These are phyloP conservation scores for Ananas comosus DNA, from an alignment of 176 grass and related monocot genomes.

Conservation along the genomic window DNA sequence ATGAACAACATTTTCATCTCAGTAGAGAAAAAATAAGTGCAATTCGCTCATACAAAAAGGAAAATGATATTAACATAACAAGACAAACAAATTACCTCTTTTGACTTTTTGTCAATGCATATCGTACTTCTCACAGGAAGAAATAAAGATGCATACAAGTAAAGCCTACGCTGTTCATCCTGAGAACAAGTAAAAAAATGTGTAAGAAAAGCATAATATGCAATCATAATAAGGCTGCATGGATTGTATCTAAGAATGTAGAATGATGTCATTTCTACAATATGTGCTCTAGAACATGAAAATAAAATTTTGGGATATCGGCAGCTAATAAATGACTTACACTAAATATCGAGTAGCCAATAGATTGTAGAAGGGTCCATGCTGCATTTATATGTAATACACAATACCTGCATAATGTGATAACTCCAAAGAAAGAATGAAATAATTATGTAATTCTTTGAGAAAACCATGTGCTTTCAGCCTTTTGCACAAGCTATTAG, in stretches of 20 bases:
- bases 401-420: slow-evolving; percentile 40
- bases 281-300: slow-evolving; percentile 7
- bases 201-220: too few relatives aligned
- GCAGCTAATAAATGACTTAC: slow-evolving; percentile 31
- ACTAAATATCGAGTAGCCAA: slow-evolving; percentile 51
- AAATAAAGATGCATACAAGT: slow-evolving; percentile 62
- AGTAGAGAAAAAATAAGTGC: not conserved
- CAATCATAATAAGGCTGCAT: too few relatives aligned
- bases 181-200: slow-evolving; percentile 5
- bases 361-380: slow-evolving; percentile 65
- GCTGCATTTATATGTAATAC: slow-evolving; percentile 66
- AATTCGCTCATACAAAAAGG: not conserved
- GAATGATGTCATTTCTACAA: not conserved
- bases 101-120: slow-evolving; percentile 75
- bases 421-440: not conserved
- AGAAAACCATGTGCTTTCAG: too few relatives aligned
- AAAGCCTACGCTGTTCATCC: slow-evolving; percentile 83
- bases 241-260: not conserved
- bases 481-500: not conserved
- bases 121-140: slow-evolving; percentile 45
- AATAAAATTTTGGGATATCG: slow-evolving; percentile 22
- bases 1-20: not conserved
- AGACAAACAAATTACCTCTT: slow-evolving; percentile 41
- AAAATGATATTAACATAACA: not conserved
- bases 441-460: too few relatives aligned